Conservation (phyloP, 805 yeast species). For the Lachancea cidri region DNA sequence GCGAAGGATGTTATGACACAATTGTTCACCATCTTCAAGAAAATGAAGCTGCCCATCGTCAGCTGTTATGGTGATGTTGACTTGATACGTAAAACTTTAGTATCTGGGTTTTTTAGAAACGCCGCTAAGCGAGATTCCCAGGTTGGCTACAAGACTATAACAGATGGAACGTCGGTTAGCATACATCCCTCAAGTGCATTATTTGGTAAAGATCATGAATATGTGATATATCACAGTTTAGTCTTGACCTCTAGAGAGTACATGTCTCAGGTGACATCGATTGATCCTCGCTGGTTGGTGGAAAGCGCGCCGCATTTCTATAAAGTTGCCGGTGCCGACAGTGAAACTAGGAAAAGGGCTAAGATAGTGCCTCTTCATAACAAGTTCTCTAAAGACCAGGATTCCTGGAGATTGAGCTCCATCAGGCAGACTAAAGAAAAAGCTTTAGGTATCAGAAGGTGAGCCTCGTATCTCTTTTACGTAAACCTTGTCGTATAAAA, state of each 20-base stretch:
- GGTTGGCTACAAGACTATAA: constrained; percentile 67
- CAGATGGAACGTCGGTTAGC: constrained; percentile 69
- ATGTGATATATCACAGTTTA: constrained; percentile 76
- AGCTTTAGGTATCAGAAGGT: constrained; percentile 26
- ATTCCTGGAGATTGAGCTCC: constrained; percentile 71
- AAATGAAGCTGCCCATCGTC: constrained; percentile 38
- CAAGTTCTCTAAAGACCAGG: constrained; percentile 52
- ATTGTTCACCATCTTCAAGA: constrained; percentile 50
- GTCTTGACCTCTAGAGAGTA: constrained; percentile 83
- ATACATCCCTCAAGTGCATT: constrained; percentile 86
- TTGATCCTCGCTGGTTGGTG: constrained; percentile 76
- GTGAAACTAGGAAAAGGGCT: constrained; percentile 50
- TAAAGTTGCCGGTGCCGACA: constrained; percentile 51
- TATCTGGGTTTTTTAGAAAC: constrained; percentile 65
- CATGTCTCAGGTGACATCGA: constrained; percentile 82
- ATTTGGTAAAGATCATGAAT: constrained; percentile 59
- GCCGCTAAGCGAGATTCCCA: constrained; percentile 62
- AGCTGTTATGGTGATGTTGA: constrained; percentile 57
- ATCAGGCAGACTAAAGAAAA: constrained; percentile 31
- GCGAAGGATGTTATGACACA: constrained; percentile 82
- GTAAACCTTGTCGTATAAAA: not conserved
- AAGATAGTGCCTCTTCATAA: constrained; percentile 72
- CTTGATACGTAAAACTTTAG: constrained; percentile 52
- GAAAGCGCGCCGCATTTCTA: constrained; percentile 70
- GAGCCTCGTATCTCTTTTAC: constrained; percentile 4